Percentiles rank a stretch among this genome's conserved stretches.
These are phyloP conservation scores for Nectriaceae sp. DNA, from an alignment of 2,329 filamentous ascomycete genomes.

Conservation along the genomic window DNA sequence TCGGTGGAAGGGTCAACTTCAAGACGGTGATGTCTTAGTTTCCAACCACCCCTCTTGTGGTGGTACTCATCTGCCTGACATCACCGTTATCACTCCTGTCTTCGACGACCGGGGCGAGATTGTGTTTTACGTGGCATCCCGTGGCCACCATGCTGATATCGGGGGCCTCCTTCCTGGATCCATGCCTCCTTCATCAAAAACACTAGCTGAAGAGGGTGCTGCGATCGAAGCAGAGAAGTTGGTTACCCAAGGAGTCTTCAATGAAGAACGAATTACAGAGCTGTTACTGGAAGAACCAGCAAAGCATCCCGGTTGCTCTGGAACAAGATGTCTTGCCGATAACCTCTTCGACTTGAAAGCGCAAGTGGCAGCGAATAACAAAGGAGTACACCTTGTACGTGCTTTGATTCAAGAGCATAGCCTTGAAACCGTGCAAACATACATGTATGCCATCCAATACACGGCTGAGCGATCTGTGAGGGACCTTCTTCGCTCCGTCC, in stretches of 20 bases:
- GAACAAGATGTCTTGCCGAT: conserved; percentile 77
- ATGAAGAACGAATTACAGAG: conserved; percentile 74
- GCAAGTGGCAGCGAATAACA: conserved; percentile 84
- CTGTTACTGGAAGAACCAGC: conserved; percentile 74
- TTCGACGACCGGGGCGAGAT: conserved; percentile 36
- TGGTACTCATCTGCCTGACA: too few relatives aligned
- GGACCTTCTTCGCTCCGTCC: conserved; percentile 17
- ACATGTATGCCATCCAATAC: conserved; percentile 44
- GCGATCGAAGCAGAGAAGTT: conserved; percentile 69
- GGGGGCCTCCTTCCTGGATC: conserved; percentile 80
- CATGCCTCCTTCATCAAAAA: conserved; percentile 76
- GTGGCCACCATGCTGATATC: conserved; percentile 46
- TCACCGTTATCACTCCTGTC: conserved; percentile 64
- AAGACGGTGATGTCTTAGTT: conserved; percentile 38
- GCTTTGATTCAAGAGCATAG: conserved; percentile 73
- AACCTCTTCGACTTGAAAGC: conserved; percentile 87
- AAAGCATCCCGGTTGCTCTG: conserved; percentile 72
- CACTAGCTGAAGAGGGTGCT: conserved; percentile 66
- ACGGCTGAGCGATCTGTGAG: conserved; percentile 37
- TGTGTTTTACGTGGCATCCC: conserved; percentile 31
- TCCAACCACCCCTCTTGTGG: conserved; percentile 38
- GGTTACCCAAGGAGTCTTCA: conserved; percentile 74
- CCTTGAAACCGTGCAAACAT: conserved; percentile 68
- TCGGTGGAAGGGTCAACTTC: conserved; percentile 59
- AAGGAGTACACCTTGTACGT: conserved; percentile 75